A percentile compares a stretch with the other conserved stretches of the same genome.
phyloP scores from a whole-genome alignment of 1,284 basidiomycete species.

The Ustilago nuda region DNA sequence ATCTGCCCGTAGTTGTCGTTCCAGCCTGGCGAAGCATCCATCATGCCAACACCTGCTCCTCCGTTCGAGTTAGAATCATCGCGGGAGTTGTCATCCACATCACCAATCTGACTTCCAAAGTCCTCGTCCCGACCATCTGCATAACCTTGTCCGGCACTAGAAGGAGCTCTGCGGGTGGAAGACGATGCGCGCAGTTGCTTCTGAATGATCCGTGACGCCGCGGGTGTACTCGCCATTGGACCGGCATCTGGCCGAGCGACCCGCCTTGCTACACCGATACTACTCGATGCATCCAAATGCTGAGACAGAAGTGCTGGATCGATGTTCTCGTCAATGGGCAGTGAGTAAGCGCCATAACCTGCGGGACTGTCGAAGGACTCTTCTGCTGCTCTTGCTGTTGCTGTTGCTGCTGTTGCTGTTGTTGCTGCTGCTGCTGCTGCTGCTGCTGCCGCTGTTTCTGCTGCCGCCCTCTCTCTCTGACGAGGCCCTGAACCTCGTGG shows the following conservation, averaged over 20 bases:
- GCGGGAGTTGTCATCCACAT: constrained; percentile 10
- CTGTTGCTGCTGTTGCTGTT: constrained; percentile 9
- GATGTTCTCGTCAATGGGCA: constrained; percentile 9
- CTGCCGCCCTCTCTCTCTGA: constrained; percentile 20
- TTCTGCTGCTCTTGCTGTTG: constrained; percentile 8
- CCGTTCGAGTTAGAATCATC: constrained; percentile 15
- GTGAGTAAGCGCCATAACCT: constrained; percentile 5
- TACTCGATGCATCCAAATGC: constrained; percentile 29
- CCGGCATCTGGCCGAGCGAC: constrained; percentile 21
- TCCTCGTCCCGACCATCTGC: constrained; percentile 17
- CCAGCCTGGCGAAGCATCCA: constrained; percentile 21
- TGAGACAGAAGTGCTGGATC: constrained; percentile 7
- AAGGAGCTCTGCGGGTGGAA: background rate
- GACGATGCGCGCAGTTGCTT: constrained; percentile 12
- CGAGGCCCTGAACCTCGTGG: constrained; percentile 28
- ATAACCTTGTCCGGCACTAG: background rate
- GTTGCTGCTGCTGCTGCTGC: constrained; percentile 14
- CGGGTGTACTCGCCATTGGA: constrained; percentile 45
- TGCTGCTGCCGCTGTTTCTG: constrained; percentile 11
- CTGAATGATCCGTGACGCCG: constrained; percentile 30
- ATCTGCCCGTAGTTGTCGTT: constrained; percentile 9
- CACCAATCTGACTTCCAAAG: constrained; percentile 31
- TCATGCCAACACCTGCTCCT: constrained; percentile 5
- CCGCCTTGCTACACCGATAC: constrained; percentile 31
- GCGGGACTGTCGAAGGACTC: constrained; percentile 12